Evolutionary conservation across 2,329 filamentous ascomycete species (phyloP).

Genomic region (Ampelomyces quisqualis): DNA sequence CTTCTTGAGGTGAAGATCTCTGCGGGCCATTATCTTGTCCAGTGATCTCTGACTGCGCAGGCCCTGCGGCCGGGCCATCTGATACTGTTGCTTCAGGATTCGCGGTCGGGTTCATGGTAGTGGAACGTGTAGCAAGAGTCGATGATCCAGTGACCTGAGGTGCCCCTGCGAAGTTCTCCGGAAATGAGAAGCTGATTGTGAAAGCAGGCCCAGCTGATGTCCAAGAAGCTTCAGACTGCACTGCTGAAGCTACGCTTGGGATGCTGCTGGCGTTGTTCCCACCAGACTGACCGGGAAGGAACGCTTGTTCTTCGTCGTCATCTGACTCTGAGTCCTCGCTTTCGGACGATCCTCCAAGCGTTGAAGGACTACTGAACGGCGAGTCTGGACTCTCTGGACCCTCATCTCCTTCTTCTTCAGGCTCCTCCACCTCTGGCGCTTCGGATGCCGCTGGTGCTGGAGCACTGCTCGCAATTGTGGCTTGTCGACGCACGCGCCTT

Average conservation of each 20-base stretch:
- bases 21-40: constrained; percentile 8
- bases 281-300: neutral
- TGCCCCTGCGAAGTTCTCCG: constrained; percentile 11
- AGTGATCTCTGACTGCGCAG: constrained; percentile 8
- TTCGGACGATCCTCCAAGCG: constrained; percentile 8
- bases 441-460: neutral
- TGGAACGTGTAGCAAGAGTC: neutral
- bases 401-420: constrained; percentile 5
- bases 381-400: constrained; percentile 29
- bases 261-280: neutral
- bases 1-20: constrained; percentile 5
- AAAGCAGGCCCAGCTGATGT: constrained; percentile 7
- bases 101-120: too few relatives aligned
- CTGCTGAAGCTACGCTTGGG: constrained; percentile 2
- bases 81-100: too few relatives aligned
- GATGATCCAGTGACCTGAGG: constrained; percentile 11
- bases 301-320: constrained; percentile 12
- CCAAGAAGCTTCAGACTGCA: neutral
- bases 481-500: constrained; percentile 23
- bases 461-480: constrained; percentile 12
- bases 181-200: constrained; percentile 7
- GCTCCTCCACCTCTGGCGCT: constrained; percentile 4
- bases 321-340: constrained; percentile 15
- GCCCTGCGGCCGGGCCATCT: too few relatives aligned
- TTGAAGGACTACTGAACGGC: constrained; percentile 20